phyloP scores from a whole-genome alignment of 345 rosid species.

The Tarenaya hassleriana region DNA sequence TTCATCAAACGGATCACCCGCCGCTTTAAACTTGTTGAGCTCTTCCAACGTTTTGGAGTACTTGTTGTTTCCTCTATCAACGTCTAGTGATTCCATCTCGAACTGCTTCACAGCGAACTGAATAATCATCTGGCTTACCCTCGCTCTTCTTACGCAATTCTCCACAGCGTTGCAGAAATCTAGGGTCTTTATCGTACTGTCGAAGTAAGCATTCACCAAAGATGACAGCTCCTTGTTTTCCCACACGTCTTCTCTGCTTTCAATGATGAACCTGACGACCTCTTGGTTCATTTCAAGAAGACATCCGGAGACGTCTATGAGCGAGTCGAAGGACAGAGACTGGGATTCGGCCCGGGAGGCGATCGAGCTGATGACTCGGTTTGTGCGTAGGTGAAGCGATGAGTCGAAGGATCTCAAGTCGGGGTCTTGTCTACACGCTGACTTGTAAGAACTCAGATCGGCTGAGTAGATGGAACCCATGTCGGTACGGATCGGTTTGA shows the following conservation, averaged over 20 bases:
- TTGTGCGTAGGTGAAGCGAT: conserved; percentile 47
- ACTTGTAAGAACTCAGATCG: conserved; percentile 55
- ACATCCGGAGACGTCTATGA: conserved; percentile 48
- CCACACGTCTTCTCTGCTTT: conserved; percentile 54
- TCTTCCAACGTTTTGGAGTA: conserved; percentile 54
- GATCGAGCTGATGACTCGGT: conserved; percentile 40
- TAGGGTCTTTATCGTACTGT: conserved; percentile 45
- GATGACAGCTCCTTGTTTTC: conserved; percentile 44
- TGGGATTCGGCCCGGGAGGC: conserved; percentile 38
- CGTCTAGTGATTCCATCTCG: conserved; percentile 32
- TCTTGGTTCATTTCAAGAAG: conserved; percentile 66
- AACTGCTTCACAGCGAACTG: conserved; percentile 50
- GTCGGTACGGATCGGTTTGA: background rate
- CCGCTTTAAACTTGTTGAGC: conserved; percentile 50
- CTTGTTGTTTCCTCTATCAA: conserved; percentile 30
- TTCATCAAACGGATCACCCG: conserved; percentile 58
- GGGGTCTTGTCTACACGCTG: conserved; percentile 53
- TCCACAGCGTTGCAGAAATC: conserved; percentile 62
- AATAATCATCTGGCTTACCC: conserved; percentile 46
- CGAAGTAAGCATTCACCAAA: conserved; percentile 62
- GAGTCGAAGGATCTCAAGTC: conserved; percentile 53
- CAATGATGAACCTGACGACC: conserved; percentile 44
- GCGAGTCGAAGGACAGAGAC: conserved; percentile 52
- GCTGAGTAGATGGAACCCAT: conserved; percentile 26
- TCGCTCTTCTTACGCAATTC: conserved; percentile 49